Base-by-base conservation (phyloP, 164 flowering plant species). In the Annona cherimola region DNA sequence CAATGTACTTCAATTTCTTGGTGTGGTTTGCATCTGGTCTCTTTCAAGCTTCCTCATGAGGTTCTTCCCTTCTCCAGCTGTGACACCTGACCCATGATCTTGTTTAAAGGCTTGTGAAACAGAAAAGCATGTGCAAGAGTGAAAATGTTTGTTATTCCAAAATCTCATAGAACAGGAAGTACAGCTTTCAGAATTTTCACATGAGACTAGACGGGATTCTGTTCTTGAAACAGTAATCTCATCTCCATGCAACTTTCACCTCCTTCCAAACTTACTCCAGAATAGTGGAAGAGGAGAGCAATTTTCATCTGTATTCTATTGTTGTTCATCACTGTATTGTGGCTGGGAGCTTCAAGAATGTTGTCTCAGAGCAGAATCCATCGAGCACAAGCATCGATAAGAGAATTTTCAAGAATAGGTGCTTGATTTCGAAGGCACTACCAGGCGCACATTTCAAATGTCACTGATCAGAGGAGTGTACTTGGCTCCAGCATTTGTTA, bases 1-100 rank as follows among this genome's bases (percentile, higher is more conserved):
- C 77, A 92, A 87, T 77, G 97, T 94, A 68, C 93, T 94, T 63
- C 99, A 92, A 66, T 76, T 87, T 64, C 97, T 94, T 72, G 99
- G 99, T 5, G 83, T 94, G 44, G 84, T 94, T 67, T 94, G 96
- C 83, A 90, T 94, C 66, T 94, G 99, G 99, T 94, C 99, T 35
- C 91, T 94, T 46, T 85, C 98, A 6, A 91, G 94, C 83, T 90
- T 91, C 82, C 83, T 94, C 70, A 90, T 91, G 93, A 84, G 93
- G 80, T 83, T 82, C 69, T 79, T 83, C 63, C 93, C 97, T 65
- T 81, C 89, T 44, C 72, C 76, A 60, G 50, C 81, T 50, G 59
- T 82, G 43, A 66, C 74, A 42, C 74, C 78, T 11, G 85, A 82
- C 44, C 75, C 80, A 55, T 84, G 76, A 82, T 42, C 60, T 44